Evolutionary conservation across 31 red algal genomes (phyloP).

Genomic region (Odonthalia washingtoniensis): DNA sequence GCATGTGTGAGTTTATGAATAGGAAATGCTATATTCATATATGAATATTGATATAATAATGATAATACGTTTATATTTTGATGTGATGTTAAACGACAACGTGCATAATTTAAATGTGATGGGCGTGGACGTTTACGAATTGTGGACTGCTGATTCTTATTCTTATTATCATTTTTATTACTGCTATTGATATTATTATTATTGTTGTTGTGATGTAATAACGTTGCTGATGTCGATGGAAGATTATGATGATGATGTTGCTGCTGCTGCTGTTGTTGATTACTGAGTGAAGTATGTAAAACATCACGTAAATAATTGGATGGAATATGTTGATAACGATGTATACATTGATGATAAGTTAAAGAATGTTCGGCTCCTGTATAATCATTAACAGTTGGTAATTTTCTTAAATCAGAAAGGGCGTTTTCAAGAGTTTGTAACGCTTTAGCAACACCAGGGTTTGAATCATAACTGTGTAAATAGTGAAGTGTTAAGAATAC

Average conservation of each 20-base stretch:
- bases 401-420: conserved; percentile 8
- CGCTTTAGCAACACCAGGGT: conserved; percentile 37
- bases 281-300: not conserved
- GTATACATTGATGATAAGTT: conserved; percentile 27
- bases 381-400: conserved; percentile 32
- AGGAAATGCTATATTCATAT: not conserved
- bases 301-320: conserved; percentile 19
- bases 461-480: conserved; percentile 29
- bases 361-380: conserved; percentile 17
- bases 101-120: not conserved
- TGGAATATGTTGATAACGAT: conserved; percentile 29
- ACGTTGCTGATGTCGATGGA: no score
- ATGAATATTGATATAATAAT: not conserved
- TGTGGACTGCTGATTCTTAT: not conserved
- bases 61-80: not conserved
- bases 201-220: no score
- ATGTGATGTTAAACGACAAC: not conserved
- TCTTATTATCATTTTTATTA: no score
- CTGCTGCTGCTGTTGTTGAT: not conserved
- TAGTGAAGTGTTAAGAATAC: conserved; percentile 41
- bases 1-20: conserved; percentile 30
- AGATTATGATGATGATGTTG: no score
- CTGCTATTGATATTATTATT: no score
- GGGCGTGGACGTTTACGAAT: not conserved
- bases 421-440: conserved; percentile 34